phyloP scores from a whole-genome alignment of 305 asterid species.

The Fraxinus dipetala region DNA sequence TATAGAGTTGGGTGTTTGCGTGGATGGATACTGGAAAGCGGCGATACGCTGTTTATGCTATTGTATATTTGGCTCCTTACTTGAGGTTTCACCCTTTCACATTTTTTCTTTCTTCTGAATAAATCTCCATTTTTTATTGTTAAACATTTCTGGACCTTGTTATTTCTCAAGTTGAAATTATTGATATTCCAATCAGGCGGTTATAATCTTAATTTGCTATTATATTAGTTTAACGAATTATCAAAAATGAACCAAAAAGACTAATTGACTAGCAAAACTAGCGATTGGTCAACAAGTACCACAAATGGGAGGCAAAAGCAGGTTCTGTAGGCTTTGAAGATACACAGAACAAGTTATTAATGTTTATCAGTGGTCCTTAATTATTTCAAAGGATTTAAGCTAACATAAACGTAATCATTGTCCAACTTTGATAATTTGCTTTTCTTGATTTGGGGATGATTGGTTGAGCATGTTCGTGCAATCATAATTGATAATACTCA shows the following conservation, averaged over 20 bases:
- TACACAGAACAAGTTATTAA: background rate
- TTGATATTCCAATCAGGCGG: background rate
- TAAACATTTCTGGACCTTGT: background rate
- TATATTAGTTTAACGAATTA: background rate
- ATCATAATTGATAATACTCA: background rate
- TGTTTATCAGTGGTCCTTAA: slow-evolving; percentile 10
- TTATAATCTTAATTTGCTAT: background rate
- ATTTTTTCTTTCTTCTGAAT: background rate
- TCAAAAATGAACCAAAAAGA: background rate
- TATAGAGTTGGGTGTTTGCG: slow-evolving; percentile 96
- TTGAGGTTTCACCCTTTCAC: slow-evolving; percentile 53
- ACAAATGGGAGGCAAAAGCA: background rate
- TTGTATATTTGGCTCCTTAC: slow-evolving; percentile 91
- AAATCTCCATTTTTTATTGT: background rate
- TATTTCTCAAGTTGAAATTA: slow-evolving; percentile 15
- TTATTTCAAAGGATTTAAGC: slow-evolving; percentile 3
- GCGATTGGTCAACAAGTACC: background rate
- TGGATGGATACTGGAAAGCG: slow-evolving; percentile 86
- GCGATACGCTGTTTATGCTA: slow-evolving; percentile 84
- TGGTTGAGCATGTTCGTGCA: background rate
- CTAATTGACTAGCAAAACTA: background rate
- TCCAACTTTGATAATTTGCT: background rate
- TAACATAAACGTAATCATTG: background rate
- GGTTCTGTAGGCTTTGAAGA: background rate
- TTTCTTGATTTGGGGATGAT: slow-evolving; percentile 1